Evolutionary conservation across 768 basidiomycete genomes (phyloP).

Genomic region (Exidia glandulosa): DNA sequence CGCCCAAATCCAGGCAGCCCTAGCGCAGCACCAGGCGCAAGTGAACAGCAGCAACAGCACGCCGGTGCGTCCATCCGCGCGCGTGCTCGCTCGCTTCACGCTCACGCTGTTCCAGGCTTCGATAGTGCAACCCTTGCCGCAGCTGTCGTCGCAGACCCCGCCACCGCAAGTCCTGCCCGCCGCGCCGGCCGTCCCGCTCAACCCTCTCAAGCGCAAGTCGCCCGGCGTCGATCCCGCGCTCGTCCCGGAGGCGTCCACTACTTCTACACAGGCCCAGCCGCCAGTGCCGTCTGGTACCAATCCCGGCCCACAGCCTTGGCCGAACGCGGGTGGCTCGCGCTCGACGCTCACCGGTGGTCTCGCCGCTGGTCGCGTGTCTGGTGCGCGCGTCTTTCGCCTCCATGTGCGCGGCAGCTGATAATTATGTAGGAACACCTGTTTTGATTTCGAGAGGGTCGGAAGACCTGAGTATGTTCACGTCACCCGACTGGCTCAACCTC

Average conservation of each 20-base stretch:
- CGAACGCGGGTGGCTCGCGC: slow-evolving; percentile 39
- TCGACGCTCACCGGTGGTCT: slow-evolving; percentile 71
- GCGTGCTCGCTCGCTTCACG: no score
- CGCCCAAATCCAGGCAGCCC: no score
- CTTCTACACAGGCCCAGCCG: slow-evolving; percentile 14
- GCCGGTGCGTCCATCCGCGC: no score
- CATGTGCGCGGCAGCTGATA: background rate
- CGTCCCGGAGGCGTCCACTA: background rate
- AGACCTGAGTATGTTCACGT: slow-evolving; percentile 42
- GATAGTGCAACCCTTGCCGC: no score
- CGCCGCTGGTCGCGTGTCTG: slow-evolving; percentile 52
- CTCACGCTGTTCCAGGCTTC: no score
- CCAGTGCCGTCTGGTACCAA: slow-evolving; percentile 21
- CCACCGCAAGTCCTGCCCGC: background rate
- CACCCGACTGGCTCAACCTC: slow-evolving; percentile 25
- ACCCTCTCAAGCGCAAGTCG: background rate
- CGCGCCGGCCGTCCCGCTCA: background rate
- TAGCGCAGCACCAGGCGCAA: no score
- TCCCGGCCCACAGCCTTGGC: slow-evolving; percentile 59
- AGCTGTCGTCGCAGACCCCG: background rate
- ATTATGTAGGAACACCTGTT: slow-evolving; percentile 49
- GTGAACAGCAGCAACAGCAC: no score
- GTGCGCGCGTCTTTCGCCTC: slow-evolving; percentile 24
- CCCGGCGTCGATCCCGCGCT: background rate
- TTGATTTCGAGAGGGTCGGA: slow-evolving; percentile 55